Conservation (phyloP, 139 green algal species). For the Chlorella ohadii region DNA sequence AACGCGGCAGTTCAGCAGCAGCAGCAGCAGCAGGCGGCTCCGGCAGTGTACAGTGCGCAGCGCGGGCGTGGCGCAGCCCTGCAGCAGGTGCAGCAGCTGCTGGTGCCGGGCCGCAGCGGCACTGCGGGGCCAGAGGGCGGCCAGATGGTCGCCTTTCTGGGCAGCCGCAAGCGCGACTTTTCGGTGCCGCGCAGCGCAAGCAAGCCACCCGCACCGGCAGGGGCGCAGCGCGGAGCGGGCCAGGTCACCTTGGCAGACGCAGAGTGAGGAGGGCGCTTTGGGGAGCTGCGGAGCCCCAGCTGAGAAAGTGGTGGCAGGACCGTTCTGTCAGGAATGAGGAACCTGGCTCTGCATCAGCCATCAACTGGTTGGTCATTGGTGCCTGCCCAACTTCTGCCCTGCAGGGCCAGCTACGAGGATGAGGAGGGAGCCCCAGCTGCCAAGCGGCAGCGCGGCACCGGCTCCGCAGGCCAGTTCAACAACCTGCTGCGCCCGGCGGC, state of each 20-base stretch:
- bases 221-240: background rate
- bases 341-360: no score
- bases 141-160: slow-evolving; percentile 2
- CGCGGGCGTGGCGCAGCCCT: no score
- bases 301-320: no score
- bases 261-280: background rate
- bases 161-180: slow-evolving; percentile 20
- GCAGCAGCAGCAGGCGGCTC: background rate
- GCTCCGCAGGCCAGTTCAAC: background rate
- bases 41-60: background rate
- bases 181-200: background rate
- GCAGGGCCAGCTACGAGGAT: background rate
- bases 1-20: background rate
- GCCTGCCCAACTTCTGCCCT: background rate
- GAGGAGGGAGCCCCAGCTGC: background rate
- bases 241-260: background rate
- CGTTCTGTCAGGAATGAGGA: no score
- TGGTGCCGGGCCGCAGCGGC: background rate
- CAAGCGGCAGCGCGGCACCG: background rate
- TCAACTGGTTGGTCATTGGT: no score
- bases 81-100: background rate
- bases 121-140: background rate
- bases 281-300: no score
- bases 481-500: slow-evolving; percentile 3
- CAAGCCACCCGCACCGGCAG: background rate